phyloP scores from a whole-genome alignment of 2,329 filamentous ascomycete genomes.

The Westerdykella sp. region DNA sequence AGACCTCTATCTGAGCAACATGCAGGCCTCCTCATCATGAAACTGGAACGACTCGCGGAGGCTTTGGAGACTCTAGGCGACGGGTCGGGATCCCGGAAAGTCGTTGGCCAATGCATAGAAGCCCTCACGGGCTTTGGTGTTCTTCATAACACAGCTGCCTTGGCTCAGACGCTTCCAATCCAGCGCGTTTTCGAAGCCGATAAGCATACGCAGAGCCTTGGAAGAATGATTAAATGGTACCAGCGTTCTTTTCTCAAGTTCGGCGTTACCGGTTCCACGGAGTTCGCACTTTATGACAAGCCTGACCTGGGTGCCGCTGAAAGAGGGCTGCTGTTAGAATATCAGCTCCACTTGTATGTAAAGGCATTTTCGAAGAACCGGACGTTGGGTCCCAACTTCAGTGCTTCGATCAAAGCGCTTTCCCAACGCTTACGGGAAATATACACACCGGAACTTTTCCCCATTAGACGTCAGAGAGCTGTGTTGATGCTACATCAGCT shows the following conservation, averaged over 20 bases:
- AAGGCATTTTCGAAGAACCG: slow-evolving; percentile 27
- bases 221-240: slow-evolving; percentile 54
- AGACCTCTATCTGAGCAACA: slow-evolving; percentile 52
- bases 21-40: slow-evolving; percentile 55
- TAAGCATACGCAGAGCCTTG: slow-evolving; percentile 49
- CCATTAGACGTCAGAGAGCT: slow-evolving; percentile 28
- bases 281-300: slow-evolving; percentile 41
- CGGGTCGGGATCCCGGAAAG: slow-evolving; percentile 52
- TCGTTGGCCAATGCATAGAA: slow-evolving; percentile 56
- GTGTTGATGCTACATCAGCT: slow-evolving; percentile 24
- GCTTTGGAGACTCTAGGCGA: slow-evolving; percentile 50
- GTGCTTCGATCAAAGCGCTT: slow-evolving; percentile 18
- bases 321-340: slow-evolving; percentile 39
- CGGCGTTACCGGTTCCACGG: slow-evolving; percentile 46
- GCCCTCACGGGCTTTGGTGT: slow-evolving; percentile 55
- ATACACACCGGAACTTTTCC: slow-evolving; percentile 24
- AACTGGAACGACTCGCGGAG: slow-evolving; percentile 62
- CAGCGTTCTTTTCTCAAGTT: slow-evolving; percentile 46
- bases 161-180: slow-evolving; percentile 48
- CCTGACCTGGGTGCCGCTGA: slow-evolving; percentile 18
- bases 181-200: slow-evolving; percentile 49
- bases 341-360: slow-evolving; percentile 34
- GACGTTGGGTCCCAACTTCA: slow-evolving; percentile 23
- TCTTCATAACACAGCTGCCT: slow-evolving; percentile 48
- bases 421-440: slow-evolving; percentile 19